A percentile compares a stretch with the other conserved stretches of the same genome.
Conservation (phyloP, 331 rosid genomes). For the Telfairia occidentalis region DNA sequence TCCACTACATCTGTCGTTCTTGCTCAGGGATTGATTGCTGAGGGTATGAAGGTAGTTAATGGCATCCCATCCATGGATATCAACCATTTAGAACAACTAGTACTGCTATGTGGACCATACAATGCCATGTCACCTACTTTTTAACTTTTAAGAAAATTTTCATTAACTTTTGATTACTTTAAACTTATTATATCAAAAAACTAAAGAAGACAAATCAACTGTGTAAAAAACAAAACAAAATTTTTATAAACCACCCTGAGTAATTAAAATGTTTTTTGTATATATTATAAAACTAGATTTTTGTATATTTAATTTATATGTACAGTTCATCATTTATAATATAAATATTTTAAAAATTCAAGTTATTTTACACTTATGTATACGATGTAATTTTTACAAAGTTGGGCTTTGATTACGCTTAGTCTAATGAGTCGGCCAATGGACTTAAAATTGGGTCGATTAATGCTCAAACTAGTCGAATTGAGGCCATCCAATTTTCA, state of each 20-base stretch:
- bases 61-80: conserved; percentile 7
- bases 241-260: neutral
- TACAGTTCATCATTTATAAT: neutral
- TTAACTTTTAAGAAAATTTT: neutral
- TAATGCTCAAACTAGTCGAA: neutral
- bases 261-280: neutral
- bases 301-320: neutral
- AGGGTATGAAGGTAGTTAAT: conserved; percentile 67
- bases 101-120: neutral
- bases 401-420: neutral
- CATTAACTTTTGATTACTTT: neutral
- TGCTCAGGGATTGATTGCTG: conserved; percentile 85
- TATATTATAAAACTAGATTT: neutral
- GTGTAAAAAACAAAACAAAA: neutral
- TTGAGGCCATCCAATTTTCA: neutral
- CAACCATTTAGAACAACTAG: neutral
- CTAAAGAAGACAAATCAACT: neutral
- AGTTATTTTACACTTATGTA: neutral
- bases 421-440: neutral
- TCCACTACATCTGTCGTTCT: conserved; percentile 83
- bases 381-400: neutral
- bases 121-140: neutral
- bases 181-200: neutral
- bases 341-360: neutral
- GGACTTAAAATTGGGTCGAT: neutral